Evolutionary conservation across 2,329 filamentous ascomycete genomes (phyloP).

Genomic region (Colletotrichum filicis): DNA sequence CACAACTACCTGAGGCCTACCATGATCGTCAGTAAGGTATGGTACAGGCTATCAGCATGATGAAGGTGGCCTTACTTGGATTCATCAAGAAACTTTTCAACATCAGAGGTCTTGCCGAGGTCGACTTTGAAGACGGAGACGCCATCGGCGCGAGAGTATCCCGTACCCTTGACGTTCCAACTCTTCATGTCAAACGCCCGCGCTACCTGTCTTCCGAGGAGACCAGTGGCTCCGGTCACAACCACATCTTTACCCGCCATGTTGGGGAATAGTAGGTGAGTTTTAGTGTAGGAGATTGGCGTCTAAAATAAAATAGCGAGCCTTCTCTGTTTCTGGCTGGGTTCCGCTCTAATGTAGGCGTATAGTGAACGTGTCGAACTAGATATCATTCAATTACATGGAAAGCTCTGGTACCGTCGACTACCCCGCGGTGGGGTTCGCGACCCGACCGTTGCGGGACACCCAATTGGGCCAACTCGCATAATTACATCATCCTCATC

Average conservation of each 20-base stretch:
- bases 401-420: slow-evolving; percentile 23
- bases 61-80: slow-evolving; percentile 58
- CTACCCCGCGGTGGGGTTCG: slow-evolving; percentile 33
- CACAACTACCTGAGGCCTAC: slow-evolving; percentile 79
- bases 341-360: background rate
- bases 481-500: slow-evolving; percentile 31
- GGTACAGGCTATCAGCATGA: background rate
- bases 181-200: slow-evolving; percentile 73
- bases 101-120: slow-evolving; percentile 56
- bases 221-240: slow-evolving; percentile 85
- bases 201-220: slow-evolving; percentile 83
- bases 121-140: slow-evolving; percentile 73
- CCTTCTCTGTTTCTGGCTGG: background rate
- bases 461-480: slow-evolving; percentile 27
- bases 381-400: background rate
- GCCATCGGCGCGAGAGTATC: slow-evolving; percentile 78
- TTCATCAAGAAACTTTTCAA: slow-evolving; percentile 62
- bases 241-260: slow-evolving; percentile 67
- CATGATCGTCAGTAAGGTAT: background rate
- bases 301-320: too few species aligned
- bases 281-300: background rate
- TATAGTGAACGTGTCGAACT: background rate
- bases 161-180: slow-evolving; percentile 80
- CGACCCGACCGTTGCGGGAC: background rate
- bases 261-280: background rate